These are phyloP conservation scores for Trametes sanguinea DNA, from an alignment of 768 basidiomycete genomes.

Conservation along the genomic window DNA sequence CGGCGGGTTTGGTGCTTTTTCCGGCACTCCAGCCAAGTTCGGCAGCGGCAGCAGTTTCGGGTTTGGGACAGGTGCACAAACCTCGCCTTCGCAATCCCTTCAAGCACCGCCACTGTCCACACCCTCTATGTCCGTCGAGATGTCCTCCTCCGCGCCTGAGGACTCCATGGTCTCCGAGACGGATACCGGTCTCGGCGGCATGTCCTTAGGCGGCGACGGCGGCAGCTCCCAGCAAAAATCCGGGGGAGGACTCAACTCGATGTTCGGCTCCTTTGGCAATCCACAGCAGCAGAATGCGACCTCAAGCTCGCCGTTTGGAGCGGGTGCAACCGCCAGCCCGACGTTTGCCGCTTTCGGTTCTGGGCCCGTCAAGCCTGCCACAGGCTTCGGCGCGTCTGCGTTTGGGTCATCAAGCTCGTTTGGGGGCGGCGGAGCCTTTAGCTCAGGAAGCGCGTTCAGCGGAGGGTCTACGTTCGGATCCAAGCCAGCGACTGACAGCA, in stretches of 20 bases:
- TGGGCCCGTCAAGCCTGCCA: conserved; percentile 26
- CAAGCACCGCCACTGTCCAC: conserved; percentile 6
- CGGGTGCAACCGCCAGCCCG: conserved; percentile 13
- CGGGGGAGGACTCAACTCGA: conserved; percentile 15
- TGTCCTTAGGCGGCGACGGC: conserved; percentile 29
- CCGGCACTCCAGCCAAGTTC: conserved; percentile 27
- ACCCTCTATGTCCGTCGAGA: conserved; percentile 14
- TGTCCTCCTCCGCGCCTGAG: conserved; percentile 16
- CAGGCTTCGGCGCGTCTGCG: conserved; percentile 32
- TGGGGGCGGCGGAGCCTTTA: neutral
- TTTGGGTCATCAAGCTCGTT: conserved; percentile 14
- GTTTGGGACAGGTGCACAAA: conserved; percentile 6
- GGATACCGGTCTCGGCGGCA: conserved; percentile 27
- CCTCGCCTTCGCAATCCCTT: neutral
- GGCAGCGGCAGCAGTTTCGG: conserved; percentile 24
- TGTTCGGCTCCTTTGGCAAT: conserved; percentile 31
- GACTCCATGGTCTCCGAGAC: conserved; percentile 28
- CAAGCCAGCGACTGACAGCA: neutral
- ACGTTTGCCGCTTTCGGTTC: conserved; percentile 10
- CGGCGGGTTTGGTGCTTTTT: conserved; percentile 29
- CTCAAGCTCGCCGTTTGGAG: conserved; percentile 21
- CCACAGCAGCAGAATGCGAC: conserved; percentile 9
- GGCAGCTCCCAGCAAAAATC: conserved; percentile 18
- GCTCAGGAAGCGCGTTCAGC: conserved; percentile 2
- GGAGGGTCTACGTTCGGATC: conserved; percentile 6